Evolutionary conservation across 306 rosid genomes (phyloP), one percentile per base, ranked within the genome.

Genomic region (Dicorynia guianensis): DNA sequence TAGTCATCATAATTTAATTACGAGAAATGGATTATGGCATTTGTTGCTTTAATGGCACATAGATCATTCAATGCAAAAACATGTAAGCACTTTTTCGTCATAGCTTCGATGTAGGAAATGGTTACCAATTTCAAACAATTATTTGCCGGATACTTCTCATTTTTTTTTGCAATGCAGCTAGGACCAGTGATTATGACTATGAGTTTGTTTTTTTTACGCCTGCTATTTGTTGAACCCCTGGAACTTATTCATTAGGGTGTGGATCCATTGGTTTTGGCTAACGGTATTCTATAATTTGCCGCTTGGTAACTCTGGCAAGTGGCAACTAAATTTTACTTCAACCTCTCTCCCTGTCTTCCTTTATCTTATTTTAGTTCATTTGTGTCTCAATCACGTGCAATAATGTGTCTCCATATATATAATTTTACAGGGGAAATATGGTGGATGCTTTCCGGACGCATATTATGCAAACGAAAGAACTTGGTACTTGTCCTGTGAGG

Each of bases 401-500:
- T 17, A 36, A 43, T 77, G 58, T 72, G 66, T 40, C 55, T 58
- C 55, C 64, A 53, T 20, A 80, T 19, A 17, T 20, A 10, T 63
- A 10, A 5, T 72, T 54, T 80, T 63, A 46, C 89, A 96, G 99
- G 87, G 98, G 97, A 79, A 96, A 96, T 73, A 96, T 96, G 99
- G 99, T 96, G 54, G 99, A 96, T 85, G 99, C 98, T 80, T 96
- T 96, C 81, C 86, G 97, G 53, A 86, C 30, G 2, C 30, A 25
- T 25, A 25, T 25, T 25, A 25, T 92, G 99, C 99, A 96, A 80
- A 90, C 98, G 2, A 96, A 92, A 83, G 99, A 96, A 65, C 98
- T 96, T n/a, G 99, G 97, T 40, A 92, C 96, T 8, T 92, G 99
- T 83, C 99, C 99, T 55, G 99, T 96, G 79, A 87, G 96, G 86